Base-by-base conservation (phyloP, 495 filamentous ascomycete species). In the Penicillium pulvis region DNA sequence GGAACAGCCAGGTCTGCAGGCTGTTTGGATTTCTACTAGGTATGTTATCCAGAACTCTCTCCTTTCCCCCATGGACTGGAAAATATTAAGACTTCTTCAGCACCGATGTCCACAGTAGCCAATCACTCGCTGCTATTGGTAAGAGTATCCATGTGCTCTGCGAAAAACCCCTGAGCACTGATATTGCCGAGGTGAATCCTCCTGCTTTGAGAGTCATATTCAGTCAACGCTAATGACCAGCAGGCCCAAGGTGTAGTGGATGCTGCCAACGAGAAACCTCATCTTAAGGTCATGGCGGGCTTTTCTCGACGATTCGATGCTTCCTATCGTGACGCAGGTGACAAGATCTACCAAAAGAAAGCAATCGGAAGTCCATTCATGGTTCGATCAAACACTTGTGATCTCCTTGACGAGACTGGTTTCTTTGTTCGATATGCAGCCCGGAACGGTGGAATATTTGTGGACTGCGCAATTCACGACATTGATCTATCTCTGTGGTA, bases 301-400 rank as follows among this genome's bases (percentile, higher is more conserved):
- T 82, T 80, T 70, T 76, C 74, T 12, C 71, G 79, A 11, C 76
- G 80, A 12, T 81, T 83, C 65, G 80, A 83, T 59, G 68, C 55
- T 44, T 75, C 71, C 28, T 83, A 83, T 61, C 67, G 71, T 4
- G 56, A 60, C 39, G 59, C 65, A 6, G 31, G 31, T 12, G 17
- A 57, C 3, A 63, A 66, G 35, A 65, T 70, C 19, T 41, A 56
- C 42, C 49, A 42, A 20, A 65, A 66, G 12, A 64, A 65, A 16
- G 58, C 64, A 28, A 78, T 81, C 51, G 77, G 79, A 11, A 51
- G 58, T 16, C 71, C 79, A 1, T 64, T 70, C 45, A 60, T 81
- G 54, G 64, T 81, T 26, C 74, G 79, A 47, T 78, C 74, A n/a
- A 71, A 81, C 48, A 77, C 74, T 20, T 74, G 72, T 61, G 77